Percentiles rank a stretch among this genome's conserved stretches.
Conservation (phyloP, 495 filamentous ascomycete species). For the Trichoderma virens region DNA sequence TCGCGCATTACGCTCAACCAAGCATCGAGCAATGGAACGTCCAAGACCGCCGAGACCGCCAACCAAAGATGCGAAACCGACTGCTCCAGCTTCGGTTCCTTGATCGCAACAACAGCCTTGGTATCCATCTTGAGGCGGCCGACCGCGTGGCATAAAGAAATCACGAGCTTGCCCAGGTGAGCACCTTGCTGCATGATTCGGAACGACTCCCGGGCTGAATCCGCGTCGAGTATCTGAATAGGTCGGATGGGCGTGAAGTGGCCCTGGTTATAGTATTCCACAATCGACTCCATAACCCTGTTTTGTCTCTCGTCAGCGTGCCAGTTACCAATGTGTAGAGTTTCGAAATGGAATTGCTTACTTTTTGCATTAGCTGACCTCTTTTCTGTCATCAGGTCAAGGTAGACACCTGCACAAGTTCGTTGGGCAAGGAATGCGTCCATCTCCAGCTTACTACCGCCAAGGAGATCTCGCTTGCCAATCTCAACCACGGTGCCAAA, state of each 20-base stretch:
- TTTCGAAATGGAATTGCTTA: too few relatives aligned
- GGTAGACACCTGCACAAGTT: slow-evolving; percentile 20
- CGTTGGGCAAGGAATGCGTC: slow-evolving; percentile 25
- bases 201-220: slow-evolving; percentile 30
- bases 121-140: too few relatives aligned
- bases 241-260: slow-evolving; percentile 20
- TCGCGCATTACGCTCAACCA: slow-evolving; percentile 29
- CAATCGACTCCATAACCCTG: too few relatives aligned
- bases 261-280: too few relatives aligned
- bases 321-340: too few relatives aligned
- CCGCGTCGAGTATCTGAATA: slow-evolving; percentile 23
- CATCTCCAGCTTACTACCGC: slow-evolving; percentile 22
- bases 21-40: slow-evolving; percentile 44
- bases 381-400: not conserved
- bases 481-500: slow-evolving; percentile 52
- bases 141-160: too few relatives aligned
- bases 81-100: too few relatives aligned
- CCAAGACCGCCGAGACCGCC: slow-evolving; percentile 59
- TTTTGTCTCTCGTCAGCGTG: too few relatives aligned
- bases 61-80: slow-evolving; percentile 38
- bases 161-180: slow-evolving; percentile 46
- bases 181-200: slow-evolving; percentile 37
- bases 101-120: too few relatives aligned
- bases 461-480: slow-evolving; percentile 36
- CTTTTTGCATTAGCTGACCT: too few relatives aligned